Percentiles rank a stretch among this genome's conserved stretches.
Evolutionary conservation across 2,329 filamentous ascomycete genomes (phyloP).

Genomic region (Colletotrichum falcatum): DNA sequence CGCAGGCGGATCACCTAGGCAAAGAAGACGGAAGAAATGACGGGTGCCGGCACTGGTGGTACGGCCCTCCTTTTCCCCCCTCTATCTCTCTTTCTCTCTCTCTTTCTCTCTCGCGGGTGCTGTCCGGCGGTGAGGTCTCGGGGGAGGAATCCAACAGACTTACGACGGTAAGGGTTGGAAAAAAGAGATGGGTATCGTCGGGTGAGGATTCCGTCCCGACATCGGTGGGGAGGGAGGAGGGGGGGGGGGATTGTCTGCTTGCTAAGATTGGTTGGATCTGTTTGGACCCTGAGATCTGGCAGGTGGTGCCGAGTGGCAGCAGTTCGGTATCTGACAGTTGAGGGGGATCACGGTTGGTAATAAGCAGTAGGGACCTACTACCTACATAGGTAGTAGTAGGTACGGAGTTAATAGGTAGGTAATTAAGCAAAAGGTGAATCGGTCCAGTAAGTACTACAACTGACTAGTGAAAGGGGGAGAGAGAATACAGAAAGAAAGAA

Average conservation of each 20-base stretch:
- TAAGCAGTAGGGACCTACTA: no score
- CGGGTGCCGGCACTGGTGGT: slow-evolving; percentile 24
- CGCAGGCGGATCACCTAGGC: background rate
- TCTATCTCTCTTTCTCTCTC: no score
- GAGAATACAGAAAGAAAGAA: no score
- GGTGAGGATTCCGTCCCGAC: slow-evolving; percentile 35
- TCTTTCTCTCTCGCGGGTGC: background rate
- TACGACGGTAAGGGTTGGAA: background rate
- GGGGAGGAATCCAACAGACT: background rate
- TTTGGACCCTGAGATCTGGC: background rate
- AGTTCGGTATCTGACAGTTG: background rate
- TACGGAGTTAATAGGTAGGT: no score
- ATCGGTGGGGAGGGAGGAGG: slow-evolving; percentile 21
- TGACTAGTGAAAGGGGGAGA: background rate
- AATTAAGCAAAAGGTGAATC: background rate
- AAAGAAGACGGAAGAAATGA: background rate
- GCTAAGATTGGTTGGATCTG: background rate
- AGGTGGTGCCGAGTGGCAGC: background rate
- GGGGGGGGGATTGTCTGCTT: background rate
- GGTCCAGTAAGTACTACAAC: background rate
- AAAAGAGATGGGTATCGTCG: slow-evolving; percentile 39
- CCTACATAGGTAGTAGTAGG: no score
- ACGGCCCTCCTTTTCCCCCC: background rate
- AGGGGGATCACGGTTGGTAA: no score
- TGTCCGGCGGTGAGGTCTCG: slow-evolving; percentile 20